Conservation (phyloP, 352 stramenopile genomes). For the Pythium periplocum region DNA sequence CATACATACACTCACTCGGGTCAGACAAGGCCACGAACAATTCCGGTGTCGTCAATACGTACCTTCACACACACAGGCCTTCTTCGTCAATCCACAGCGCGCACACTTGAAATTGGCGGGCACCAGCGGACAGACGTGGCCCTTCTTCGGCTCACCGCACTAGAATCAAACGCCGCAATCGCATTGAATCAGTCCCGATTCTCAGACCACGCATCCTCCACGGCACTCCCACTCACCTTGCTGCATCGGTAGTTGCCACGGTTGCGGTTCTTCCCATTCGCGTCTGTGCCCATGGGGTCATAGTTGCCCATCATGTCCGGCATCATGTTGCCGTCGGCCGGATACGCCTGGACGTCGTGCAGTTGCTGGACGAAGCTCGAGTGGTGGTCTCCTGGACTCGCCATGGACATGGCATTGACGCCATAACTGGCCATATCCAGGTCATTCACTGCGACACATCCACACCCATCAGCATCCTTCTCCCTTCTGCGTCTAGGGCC, state of each 20-base stretch:
- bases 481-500: no score
- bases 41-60: constrained; percentile 5
- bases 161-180: constrained; percentile 9
- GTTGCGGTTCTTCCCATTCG: constrained; percentile 62
- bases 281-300: constrained; percentile 22
- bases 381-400: constrained; percentile 16
- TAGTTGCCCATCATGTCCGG: constrained; percentile 21
- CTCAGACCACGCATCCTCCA: no score
- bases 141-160: constrained; percentile 85
- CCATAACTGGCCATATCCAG: constrained; percentile 57
- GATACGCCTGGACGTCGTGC: constrained; percentile 30
- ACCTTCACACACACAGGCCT: constrained; percentile 69
- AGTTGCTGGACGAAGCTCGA: constrained; percentile 50
- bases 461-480: no score
- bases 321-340: no score
- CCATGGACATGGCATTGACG: constrained; percentile 44
- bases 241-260: constrained; percentile 85
- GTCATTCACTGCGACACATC: constrained; percentile 23
- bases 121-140: constrained; percentile 78
- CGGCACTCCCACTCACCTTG: constrained; percentile 32
- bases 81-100: constrained; percentile 70
- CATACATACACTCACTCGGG: background rate
- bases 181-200: no score
- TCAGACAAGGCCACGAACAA: background rate
- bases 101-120: constrained; percentile 80